Evolutionary conservation across 2,329 filamentous ascomycete species (phyloP), one percentile per base, ranked within the genome.

Genomic region (Xylaria sp.): DNA sequence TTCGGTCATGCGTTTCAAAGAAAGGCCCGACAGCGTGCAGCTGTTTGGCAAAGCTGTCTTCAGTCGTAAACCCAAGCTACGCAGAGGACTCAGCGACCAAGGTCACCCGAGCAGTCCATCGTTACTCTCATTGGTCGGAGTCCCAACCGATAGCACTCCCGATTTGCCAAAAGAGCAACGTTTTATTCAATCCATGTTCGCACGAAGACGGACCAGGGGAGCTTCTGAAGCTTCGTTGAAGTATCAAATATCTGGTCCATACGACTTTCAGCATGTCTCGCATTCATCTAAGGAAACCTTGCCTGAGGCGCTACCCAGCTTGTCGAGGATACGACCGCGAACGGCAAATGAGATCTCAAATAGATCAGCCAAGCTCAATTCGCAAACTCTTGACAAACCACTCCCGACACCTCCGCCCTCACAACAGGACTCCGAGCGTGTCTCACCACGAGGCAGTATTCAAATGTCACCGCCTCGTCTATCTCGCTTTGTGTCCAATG

Each of bases 251-350:
- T 91, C 89, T 0, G 85, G 82, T 0, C 89, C 89, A 2, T 90
- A 89, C 78, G 90, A 90, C 80, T 91, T 91, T 69, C 88, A 90
- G 75, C 89, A 91, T 77, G 82, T 91, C 39, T 84, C 86, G 3
- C 88, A 90, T 75, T 88, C 85, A 12, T 80, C 83, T 12, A 84
- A 84, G 55, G 84, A 88, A 34, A 80, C 84, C 58, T 67, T 85
- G 2, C 78, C 82, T 3, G 80, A 79, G 32, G 73, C 78, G 57
- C 80, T 81, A 14, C 81, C 81, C 11, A 84, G 85, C 65, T 81
- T 84, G 64, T 81, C 82, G 17, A 78, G 79, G 19, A 66, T 67
- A 57, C 71, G 73, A 17, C 55, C 69, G 27, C 71, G 74, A 55
- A 71, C 69, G 32, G 69, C 68, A 58, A 69, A 66, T n/a, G 61